A percentile compares a stretch with the other conserved stretches of the same genome.
phyloP scores from a whole-genome alignment of 768 basidiomycete species.

The Phanerochaete sordida region DNA sequence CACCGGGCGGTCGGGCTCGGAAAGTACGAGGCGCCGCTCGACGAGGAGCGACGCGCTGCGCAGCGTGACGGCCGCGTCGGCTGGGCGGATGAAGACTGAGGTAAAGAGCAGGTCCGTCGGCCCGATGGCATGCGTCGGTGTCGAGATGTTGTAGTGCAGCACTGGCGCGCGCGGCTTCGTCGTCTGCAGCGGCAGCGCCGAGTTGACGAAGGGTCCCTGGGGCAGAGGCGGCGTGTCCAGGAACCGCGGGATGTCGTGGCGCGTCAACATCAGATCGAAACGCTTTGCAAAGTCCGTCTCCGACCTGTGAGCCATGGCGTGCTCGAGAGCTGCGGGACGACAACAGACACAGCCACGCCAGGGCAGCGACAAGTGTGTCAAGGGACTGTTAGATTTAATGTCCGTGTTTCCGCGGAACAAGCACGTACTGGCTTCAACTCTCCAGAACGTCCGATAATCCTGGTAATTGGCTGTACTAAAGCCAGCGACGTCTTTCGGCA shows the following conservation, averaged over 20 bases:
- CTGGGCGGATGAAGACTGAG: conserved; percentile 54
- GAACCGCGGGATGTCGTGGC: conserved; percentile 56
- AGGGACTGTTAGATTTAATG: conserved; percentile 6
- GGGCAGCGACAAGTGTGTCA: not conserved
- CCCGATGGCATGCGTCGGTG: conserved; percentile 58
- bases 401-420: conserved; percentile 16
- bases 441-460: conserved; percentile 79
- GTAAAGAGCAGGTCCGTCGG: conserved; percentile 72
- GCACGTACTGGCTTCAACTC: conserved; percentile 71
- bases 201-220: conserved; percentile 19
- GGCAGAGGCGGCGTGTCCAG: conserved; percentile 11
- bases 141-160: conserved; percentile 56
- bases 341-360: not conserved
- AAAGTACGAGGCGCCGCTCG: conserved; percentile 68
- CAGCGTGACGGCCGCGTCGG: conserved; percentile 51
- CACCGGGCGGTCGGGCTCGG: conserved; percentile 9
- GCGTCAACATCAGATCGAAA: conserved; percentile 68
- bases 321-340: conserved; percentile 55
- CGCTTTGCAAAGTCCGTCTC: conserved; percentile 67
- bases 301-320: conserved; percentile 57
- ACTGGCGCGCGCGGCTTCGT: conserved; percentile 53
- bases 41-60: conserved; percentile 62
- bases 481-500: conserved; percentile 60
- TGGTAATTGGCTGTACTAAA: conserved; percentile 71
- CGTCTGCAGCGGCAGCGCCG: conserved; percentile 34